Evolutionary conservation across 805 yeast genomes (phyloP).

Genomic region (Wickerhamiella brachini): DNA sequence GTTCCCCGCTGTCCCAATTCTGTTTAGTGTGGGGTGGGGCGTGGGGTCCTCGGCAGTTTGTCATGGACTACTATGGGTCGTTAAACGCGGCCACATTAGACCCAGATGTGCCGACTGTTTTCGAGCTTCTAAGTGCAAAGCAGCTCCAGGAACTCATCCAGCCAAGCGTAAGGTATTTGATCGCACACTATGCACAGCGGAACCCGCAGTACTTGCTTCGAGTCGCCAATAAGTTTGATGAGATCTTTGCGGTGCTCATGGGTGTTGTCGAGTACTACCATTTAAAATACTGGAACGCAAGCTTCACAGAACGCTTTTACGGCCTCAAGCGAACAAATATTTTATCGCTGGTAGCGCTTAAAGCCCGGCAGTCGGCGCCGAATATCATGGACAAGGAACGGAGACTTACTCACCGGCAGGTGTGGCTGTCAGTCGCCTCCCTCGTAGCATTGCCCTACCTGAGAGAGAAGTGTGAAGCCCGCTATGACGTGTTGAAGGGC

Average conservation of each 20-base stretch:
- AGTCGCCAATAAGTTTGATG: constrained; percentile 62
- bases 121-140: constrained; percentile 71
- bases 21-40: too few species aligned
- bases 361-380: constrained; percentile 22
- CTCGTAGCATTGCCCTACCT: constrained; percentile 56
- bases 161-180: constrained; percentile 66
- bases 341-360: constrained; percentile 19
- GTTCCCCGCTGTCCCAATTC: too few species aligned
- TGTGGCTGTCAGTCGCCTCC: constrained; percentile 35
- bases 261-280: constrained; percentile 59
- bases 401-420: constrained; percentile 40
- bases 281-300: constrained; percentile 60
- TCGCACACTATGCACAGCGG: constrained; percentile 67
- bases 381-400: constrained; percentile 35
- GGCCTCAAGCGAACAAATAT: constrained; percentile 56
- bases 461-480: constrained; percentile 49
- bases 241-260: constrained; percentile 46
- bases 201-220: constrained; percentile 57
- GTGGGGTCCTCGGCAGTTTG: not conserved
- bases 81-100: constrained; percentile 66
- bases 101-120: constrained; percentile 67
- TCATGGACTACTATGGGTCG: constrained; percentile 69
- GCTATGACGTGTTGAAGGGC: constrained; percentile 51
- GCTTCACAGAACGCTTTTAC: constrained; percentile 80
- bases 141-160: constrained; percentile 67